These are phyloP conservation scores for Nakazawaea populi DNA, from an alignment of 805 yeast genomes.

Conservation along the genomic window DNA sequence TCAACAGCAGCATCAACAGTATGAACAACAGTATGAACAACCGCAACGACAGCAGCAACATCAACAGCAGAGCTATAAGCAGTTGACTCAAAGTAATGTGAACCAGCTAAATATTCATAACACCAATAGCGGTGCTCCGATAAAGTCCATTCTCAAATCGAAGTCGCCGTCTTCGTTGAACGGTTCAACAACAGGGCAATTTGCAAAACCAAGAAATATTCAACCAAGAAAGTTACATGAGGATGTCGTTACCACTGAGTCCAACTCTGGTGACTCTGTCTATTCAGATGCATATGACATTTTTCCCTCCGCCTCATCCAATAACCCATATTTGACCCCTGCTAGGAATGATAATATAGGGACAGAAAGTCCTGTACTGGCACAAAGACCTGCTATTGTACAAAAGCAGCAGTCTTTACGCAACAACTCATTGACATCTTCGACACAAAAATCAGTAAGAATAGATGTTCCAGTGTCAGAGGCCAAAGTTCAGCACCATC, in stretches of 20 bases:
- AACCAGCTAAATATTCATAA: not conserved
- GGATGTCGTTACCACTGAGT: conserved; percentile 10
- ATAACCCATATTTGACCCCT: not conserved
- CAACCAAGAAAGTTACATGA: not conserved
- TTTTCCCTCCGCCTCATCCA: not conserved
- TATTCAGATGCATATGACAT: conserved; percentile 20
- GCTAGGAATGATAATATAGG: not conserved
- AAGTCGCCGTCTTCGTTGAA: not conserved
- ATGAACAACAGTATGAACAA: not conserved
- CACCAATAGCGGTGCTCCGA: conserved; percentile 13
- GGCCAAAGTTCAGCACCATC: not conserved
- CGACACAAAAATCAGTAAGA: conserved; percentile 9
- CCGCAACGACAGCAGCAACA: not conserved
- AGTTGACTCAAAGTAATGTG: conserved; percentile 3
- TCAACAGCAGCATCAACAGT: not conserved
- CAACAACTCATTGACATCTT: conserved; percentile 5
- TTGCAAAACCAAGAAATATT: not conserved
- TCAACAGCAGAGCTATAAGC: not conserved
- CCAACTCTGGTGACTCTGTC: conserved; percentile 13
- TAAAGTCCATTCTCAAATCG: conserved; percentile 16
- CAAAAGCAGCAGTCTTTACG: not conserved
- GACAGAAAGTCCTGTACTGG: not conserved
- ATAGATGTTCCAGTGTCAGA: not conserved
- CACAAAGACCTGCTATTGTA: not conserved
- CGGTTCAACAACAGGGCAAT: not conserved